Evolutionary conservation across 1,284 basidiomycete genomes (phyloP).

Genomic region (Moesziomyces antarcticus): DNA sequence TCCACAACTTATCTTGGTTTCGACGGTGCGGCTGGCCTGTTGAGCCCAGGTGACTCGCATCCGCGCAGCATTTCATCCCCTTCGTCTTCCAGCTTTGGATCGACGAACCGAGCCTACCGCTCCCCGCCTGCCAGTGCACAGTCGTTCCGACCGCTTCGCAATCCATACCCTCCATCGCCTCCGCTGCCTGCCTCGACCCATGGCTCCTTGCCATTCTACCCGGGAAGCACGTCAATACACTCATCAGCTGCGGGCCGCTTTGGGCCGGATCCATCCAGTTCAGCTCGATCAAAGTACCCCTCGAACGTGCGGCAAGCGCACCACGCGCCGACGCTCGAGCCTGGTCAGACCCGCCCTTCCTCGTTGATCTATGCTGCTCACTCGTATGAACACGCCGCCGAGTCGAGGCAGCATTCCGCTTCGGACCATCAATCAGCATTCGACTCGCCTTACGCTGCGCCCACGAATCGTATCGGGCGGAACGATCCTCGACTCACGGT

Average conservation of each 20-base stretch:
- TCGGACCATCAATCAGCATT: neutral
- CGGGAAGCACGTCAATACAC: neutral
- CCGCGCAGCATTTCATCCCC: slow-evolving; percentile 19
- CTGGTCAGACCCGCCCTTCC: slow-evolving; percentile 34
- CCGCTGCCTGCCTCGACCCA: slow-evolving; percentile 11
- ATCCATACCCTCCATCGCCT: slow-evolving; percentile 11
- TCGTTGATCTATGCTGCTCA: slow-evolving; percentile 26
- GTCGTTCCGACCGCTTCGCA: slow-evolving; percentile 18
- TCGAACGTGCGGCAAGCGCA: neutral
- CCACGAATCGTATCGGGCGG: slow-evolving; percentile 44
- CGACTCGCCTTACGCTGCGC: slow-evolving; percentile 42
- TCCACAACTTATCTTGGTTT: slow-evolving; percentile 47
- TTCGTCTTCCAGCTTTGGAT: neutral
- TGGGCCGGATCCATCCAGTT: neutral
- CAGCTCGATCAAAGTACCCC: neutral
- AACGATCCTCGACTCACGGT: slow-evolving; percentile 59
- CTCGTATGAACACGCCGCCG: slow-evolving; percentile 3
- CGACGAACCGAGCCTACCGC: slow-evolving; percentile 8
- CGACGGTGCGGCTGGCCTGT: slow-evolving; percentile 39
- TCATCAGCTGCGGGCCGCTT: slow-evolving; percentile 1
- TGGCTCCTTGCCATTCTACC: neutral
- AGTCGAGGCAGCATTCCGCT: neutral
- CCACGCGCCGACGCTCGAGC: slow-evolving; percentile 11
- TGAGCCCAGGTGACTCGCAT: slow-evolving; percentile 36
- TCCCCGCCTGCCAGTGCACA: slow-evolving; percentile 18